A percentile compares a stretch with the other conserved stretches of the same genome.
Conservation (phyloP, 2,329 filamentous ascomycete genomes). For the Hymenoscyphus occultus region DNA sequence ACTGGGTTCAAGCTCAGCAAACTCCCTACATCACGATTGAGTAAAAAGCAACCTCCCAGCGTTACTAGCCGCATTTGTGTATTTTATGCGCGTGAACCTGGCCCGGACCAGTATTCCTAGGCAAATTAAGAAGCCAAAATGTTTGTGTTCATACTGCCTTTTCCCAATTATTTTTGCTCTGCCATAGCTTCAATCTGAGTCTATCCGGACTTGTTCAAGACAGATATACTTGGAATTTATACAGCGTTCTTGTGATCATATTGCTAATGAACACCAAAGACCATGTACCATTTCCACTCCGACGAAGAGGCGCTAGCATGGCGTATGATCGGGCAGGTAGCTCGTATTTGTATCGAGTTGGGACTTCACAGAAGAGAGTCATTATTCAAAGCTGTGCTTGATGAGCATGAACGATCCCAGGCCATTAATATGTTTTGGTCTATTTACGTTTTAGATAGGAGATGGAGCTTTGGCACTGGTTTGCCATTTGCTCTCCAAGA, state of each 20-base stretch:
- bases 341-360: conserved; percentile 74
- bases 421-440: conserved; percentile 80
- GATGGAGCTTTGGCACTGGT: conserved; percentile 88
- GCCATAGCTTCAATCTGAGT: background rate
- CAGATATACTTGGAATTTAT: background rate
- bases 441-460: conserved; percentile 77
- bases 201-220: background rate
- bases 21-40: no score
- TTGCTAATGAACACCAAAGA: conserved; percentile 45
- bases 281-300: conserved; percentile 77
- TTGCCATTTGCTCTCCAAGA: conserved; percentile 84
- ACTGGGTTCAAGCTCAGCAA: no score
- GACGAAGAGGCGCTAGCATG: conserved; percentile 86
- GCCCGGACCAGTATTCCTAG: no score
- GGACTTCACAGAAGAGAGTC: conserved; percentile 80
- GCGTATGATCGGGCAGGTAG: conserved; percentile 80
- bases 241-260: conserved; percentile 37
- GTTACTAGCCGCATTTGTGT: no score
- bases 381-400: conserved; percentile 62
- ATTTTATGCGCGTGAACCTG: no score
- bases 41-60: no score
- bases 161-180: background rate
- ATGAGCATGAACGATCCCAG: conserved; percentile 64
- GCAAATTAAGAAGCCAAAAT: no score
- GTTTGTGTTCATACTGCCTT: no score